Evolutionary conservation across 2,329 filamentous ascomycete genomes (phyloP), one percentile per base, ranked within the genome.

Genomic region (Colletotrichum orbiculare): DNA sequence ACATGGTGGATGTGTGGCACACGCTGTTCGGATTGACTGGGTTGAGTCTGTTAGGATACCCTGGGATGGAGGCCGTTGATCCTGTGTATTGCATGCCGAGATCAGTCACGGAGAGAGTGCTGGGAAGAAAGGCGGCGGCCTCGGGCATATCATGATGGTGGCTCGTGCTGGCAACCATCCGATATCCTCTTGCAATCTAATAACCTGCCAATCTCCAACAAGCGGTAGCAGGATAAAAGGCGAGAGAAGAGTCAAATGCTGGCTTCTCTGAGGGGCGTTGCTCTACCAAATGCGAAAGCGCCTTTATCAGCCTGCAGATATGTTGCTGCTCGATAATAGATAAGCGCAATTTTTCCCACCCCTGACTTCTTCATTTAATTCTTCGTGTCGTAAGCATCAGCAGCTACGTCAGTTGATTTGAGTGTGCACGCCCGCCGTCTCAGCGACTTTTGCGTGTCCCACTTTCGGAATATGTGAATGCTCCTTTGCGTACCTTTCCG

Each of bases 1-100:
- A 99, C 73, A 94, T 95, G 90, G 95, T 97, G 25, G 96, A 99
- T 81, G 94, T 99, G 39, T 99, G 96, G 82, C 96, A 99, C 75
- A 98, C 96, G 0, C 82, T 89, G 57, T 99, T 99, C 76, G 94
- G 93, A 33, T 80, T 97, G 68, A 92, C 94, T 17, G 96, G 96
- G 2, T 80, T 99, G 70, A 97, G 94, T 75, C 84, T 99, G 60
- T 80, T 98, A 35, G 89, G 89, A 10, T 92, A 91, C 73, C 88
- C 91, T 7, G 93, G 89, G 1, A 79, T 97, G 47, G 85, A 91
- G 71, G 88, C 91, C 66, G 90, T 99, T 56, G 92, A 99, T 76
- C 92, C 96, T 38, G 87, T 93, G 48, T 99, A 98, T 73, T 94
- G 91, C 76, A 89, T 94, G 85, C 92, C 93, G 1, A 91, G 87